These are phyloP conservation scores for Acanthamoeba sp. DNA, from an alignment of 208 protist genomes.

Conservation along the genomic window DNA sequence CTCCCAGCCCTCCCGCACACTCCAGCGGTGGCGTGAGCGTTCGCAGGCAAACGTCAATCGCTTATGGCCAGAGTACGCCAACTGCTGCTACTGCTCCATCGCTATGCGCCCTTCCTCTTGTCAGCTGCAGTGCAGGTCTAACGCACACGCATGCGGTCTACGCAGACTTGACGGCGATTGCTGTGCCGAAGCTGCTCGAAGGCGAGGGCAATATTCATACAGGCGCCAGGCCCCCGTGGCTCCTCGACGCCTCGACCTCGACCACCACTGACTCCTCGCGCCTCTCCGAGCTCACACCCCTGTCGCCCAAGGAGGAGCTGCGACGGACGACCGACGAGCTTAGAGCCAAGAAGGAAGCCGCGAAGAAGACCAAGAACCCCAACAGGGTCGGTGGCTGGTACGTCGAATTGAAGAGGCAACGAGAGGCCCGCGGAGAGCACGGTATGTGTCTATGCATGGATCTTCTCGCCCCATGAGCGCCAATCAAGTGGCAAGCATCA, in stretches of 20 bases:
- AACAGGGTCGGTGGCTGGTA: constrained; percentile 5
- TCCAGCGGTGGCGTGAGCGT: neutral
- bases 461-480: too few species aligned
- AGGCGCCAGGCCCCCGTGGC: neutral
- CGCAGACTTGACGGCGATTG: neutral
- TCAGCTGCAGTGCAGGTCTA: neutral
- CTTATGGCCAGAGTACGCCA: neutral
- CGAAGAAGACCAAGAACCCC: constrained; percentile 4
- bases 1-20: neutral
- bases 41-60: neutral
- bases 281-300: too few species aligned
- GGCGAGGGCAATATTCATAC: constrained; percentile 18
- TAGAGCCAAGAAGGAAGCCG: neutral
- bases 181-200: neutral
- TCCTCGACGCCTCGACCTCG: neutral
- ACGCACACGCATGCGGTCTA: neutral
- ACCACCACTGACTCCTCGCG: too few species aligned
- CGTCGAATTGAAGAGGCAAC: neutral
- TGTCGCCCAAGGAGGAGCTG: neutral
- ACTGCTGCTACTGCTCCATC: too few species aligned
- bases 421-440: neutral
- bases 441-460: neutral
- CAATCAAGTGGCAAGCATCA: too few species aligned
- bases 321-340: neutral
- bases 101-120: neutral